These are phyloP conservation scores for Chaetothyriales sp. DNA, from an alignment of 2,329 filamentous ascomycete genomes.

Conservation along the genomic window DNA sequence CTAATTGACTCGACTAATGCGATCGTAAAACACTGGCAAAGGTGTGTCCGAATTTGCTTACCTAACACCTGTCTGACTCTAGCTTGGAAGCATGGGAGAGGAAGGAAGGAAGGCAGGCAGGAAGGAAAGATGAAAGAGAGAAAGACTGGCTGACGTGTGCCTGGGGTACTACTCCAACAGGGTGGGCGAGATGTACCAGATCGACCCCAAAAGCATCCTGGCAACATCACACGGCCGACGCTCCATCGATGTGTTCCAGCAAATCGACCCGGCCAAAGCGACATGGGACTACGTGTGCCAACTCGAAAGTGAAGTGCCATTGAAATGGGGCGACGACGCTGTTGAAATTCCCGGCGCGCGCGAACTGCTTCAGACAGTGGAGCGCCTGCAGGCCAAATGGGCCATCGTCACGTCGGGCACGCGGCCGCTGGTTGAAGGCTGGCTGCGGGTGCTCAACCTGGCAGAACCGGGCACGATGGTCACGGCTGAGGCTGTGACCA, in stretches of 20 bases:
- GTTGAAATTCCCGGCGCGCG: slow-evolving; percentile 76
- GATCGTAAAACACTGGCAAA: slow-evolving; percentile 52
- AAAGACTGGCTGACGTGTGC: not conserved
- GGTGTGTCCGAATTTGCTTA: slow-evolving; percentile 63
- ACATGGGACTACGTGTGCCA: slow-evolving; percentile 76
- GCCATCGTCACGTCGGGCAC: slow-evolving; percentile 70
- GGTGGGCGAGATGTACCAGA: not conserved
- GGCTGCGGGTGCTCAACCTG: slow-evolving; percentile 54
- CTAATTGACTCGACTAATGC: slow-evolving; percentile 37
- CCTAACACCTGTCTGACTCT: not conserved
- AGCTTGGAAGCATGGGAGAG: not conserved
- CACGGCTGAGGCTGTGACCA: slow-evolving; percentile 59
- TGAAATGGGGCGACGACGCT: slow-evolving; percentile 63
- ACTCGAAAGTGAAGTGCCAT: slow-evolving; percentile 59
- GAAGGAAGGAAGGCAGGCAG: not conserved
- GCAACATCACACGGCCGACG: slow-evolving; percentile 82
- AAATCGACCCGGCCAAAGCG: slow-evolving; percentile 70
- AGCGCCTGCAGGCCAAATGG: slow-evolving; percentile 55
- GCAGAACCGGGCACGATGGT: slow-evolving; percentile 54
- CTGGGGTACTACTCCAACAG: not conserved
- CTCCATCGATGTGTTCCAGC: slow-evolving; percentile 69
- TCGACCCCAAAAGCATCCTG: slow-evolving; percentile 62
- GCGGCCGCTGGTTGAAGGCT: slow-evolving; percentile 54
- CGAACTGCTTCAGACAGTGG: slow-evolving; percentile 53
- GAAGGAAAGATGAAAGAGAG: not conserved